These are phyloP conservation scores for Fusarium tuaranense DNA, from an alignment of 2,329 filamentous ascomycete genomes.

Conservation along the genomic window DNA sequence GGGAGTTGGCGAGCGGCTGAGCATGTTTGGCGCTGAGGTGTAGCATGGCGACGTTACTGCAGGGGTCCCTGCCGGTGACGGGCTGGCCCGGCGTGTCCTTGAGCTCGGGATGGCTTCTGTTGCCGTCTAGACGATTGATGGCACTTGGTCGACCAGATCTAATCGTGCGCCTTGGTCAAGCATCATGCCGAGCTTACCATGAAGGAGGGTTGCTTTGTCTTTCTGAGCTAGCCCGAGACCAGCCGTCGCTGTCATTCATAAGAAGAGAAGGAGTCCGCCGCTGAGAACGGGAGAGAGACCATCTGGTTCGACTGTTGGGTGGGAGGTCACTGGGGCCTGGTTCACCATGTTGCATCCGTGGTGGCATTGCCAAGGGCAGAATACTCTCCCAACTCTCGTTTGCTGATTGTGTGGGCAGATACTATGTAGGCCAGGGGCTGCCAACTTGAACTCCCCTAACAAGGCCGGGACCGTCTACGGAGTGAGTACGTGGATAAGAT, in stretches of 20 bases:
- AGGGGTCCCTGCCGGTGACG: constrained; percentile 5
- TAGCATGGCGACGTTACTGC: constrained; percentile 19
- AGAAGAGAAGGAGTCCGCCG: constrained; percentile 29
- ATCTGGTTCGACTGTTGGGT: constrained; percentile 47
- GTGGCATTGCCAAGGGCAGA: background rate
- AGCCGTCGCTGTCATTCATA: constrained; percentile 25
- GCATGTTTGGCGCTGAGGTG: constrained; percentile 46
- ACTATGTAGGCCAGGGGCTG: constrained; percentile 33
- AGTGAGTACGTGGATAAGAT: constrained; percentile 22
- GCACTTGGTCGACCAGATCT: constrained; percentile 23
- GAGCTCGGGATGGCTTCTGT: constrained; percentile 24
- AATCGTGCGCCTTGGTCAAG: constrained; percentile 19
- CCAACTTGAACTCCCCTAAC: constrained; percentile 16
- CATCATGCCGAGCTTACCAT: constrained; percentile 19
- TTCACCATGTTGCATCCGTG: constrained; percentile 21
- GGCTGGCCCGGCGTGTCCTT: constrained; percentile 31
- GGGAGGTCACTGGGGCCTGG: constrained; percentile 39
- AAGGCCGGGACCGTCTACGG: constrained; percentile 14
- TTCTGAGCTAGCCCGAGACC: constrained; percentile 30
- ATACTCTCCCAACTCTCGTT: background rate
- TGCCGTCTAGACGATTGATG: constrained; percentile 22
- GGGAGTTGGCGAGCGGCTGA: constrained; percentile 39
- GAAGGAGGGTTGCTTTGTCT: constrained; percentile 28
- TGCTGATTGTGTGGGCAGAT: constrained; percentile 32
- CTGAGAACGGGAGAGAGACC: constrained; percentile 22